Evolutionary conservation across 352 stramenopile species (phyloP).

Genomic region (Pythium chondricola): DNA sequence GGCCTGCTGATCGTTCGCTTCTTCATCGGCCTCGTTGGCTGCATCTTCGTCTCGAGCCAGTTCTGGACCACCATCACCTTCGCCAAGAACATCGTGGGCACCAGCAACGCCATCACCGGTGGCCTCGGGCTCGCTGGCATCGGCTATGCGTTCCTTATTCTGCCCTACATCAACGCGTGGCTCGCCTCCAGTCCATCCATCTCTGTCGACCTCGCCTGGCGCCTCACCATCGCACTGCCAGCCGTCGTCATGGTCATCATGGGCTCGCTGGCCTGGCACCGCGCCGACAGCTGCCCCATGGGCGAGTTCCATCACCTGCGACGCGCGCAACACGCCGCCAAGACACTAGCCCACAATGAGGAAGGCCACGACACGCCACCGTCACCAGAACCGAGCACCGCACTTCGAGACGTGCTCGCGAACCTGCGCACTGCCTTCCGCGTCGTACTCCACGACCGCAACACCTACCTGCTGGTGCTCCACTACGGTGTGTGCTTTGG

Average conservation of each 20-base stretch:
- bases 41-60: conserved; percentile 92
- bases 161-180: conserved; percentile 82
- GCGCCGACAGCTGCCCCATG: conserved; percentile 88
- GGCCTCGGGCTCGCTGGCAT: conserved; percentile 92
- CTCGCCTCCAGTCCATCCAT: conserved; percentile 71
- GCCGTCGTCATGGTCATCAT: conserved; percentile 80
- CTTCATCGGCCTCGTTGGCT: conserved; percentile 93
- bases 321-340: conserved; percentile 40
- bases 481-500: conserved; percentile 94
- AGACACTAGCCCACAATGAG: neutral
- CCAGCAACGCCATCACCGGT: conserved; percentile 89
- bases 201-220: conserved; percentile 86
- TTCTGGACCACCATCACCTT: conserved; percentile 96
- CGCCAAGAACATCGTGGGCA: conserved; percentile 89
- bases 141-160: conserved; percentile 84
- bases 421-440: conserved; percentile 32
- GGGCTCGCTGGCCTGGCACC: conserved; percentile 62
- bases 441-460: conserved; percentile 73
- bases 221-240: conserved; percentile 87
- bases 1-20: conserved; percentile 87
- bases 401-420: conserved; percentile 3
- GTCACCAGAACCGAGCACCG: conserved; percentile 1
- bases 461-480: conserved; percentile 90
- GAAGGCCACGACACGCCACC: neutral
- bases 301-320: conserved; percentile 89